These are phyloP conservation scores for Medicago truncatula DNA, from an alignment of 306 rosid genomes.

Conservation along the genomic window MtrunA17r5.0-ANR NC_053042.1:44624501-44625000, in stretches of 20 bases:
- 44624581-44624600: slow-evolving; percentile 19
- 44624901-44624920: slow-evolving; percentile 34
- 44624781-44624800: slow-evolving; percentile 97
- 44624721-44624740: slow-evolving; percentile 93
- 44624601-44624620: slow-evolving; percentile 73
- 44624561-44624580: slow-evolving; percentile 20
- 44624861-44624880: slow-evolving; percentile 34
- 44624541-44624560: slow-evolving; percentile 10
- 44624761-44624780: slow-evolving; percentile 99
- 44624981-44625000: slow-evolving; percentile 38
- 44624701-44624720: slow-evolving; percentile 95
- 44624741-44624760: slow-evolving; percentile 85
- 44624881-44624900: slow-evolving; percentile 33
- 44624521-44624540: slow-evolving; percentile 21
- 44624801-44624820: slow-evolving; percentile 76
- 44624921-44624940: slow-evolving; percentile 12
- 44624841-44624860: slow-evolving; percentile 20
- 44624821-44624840: slow-evolving; percentile 45
- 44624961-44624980: slow-evolving; percentile 29
- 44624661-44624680: slow-evolving; percentile 88
- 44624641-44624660: slow-evolving; percentile 93
- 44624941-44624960: slow-evolving; percentile 4
- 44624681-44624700: slow-evolving; percentile 86
- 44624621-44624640: slow-evolving; percentile 91
- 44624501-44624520: slow-evolving; percentile 18